Evolutionary conservation across 306 rosid genomes (phyloP).

Genomic region (Quercus berberidifolia): DNA sequence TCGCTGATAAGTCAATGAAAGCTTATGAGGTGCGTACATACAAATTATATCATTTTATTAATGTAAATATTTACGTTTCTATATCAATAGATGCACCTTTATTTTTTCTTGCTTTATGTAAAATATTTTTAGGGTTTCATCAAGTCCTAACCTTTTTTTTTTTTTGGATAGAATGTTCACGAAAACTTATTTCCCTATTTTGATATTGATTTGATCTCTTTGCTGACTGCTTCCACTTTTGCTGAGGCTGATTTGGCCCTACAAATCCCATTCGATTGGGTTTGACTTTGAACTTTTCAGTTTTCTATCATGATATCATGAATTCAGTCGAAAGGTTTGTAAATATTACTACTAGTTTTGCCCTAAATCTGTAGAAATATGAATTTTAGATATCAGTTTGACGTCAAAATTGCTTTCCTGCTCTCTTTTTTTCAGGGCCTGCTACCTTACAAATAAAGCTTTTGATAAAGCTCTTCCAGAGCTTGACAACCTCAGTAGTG

Average conservation of each 20-base stretch:
- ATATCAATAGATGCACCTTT: neutral
- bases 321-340: slow-evolving; percentile 81
- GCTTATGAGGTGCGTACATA: slow-evolving; percentile 66
- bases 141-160: neutral
- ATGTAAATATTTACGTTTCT: neutral
- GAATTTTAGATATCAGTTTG: neutral
- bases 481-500: slow-evolving; percentile 66
- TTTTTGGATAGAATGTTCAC: neutral
- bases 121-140: too few species aligned
- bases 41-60: slow-evolving; percentile 1
- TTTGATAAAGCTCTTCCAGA: slow-evolving; percentile 71
- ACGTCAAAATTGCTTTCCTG: slow-evolving; percentile 4
- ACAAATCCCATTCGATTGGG: slow-evolving; percentile 89
- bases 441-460: slow-evolving; percentile 70
- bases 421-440: slow-evolving; percentile 49
- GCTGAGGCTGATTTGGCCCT: slow-evolving; percentile 81
- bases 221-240: slow-evolving; percentile 71
- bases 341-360: neutral
- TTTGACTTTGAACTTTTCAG: slow-evolving; percentile 75
- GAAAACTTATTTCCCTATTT: slow-evolving; percentile 5
- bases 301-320: slow-evolving; percentile 85
- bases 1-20: slow-evolving; percentile 75
- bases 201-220: neutral
- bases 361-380: slow-evolving; percentile 6
- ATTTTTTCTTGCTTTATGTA: neutral